Percentiles rank a stretch among this genome's conserved stretches.
phyloP scores from a whole-genome alignment of 2,329 filamentous ascomycete genomes.

The Alternaria sp. region DNA sequence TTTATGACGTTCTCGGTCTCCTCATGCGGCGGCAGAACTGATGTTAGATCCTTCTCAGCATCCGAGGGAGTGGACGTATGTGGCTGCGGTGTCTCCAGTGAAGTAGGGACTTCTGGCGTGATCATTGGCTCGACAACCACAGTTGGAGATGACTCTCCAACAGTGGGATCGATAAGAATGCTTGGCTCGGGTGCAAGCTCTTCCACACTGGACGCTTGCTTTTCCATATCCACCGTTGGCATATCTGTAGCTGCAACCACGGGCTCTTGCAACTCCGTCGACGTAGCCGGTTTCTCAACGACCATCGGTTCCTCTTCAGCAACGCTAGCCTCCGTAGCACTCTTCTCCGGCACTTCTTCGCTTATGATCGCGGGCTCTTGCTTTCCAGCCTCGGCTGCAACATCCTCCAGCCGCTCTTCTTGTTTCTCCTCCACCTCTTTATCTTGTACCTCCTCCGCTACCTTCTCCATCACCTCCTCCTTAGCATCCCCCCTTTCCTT shows the following conservation, averaged over 20 bases:
- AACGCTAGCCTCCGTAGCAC: not conserved
- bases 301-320: slow-evolving; percentile 2
- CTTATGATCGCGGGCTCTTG: slow-evolving; percentile 22
- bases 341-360: slow-evolving; percentile 8
- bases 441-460: not conserved
- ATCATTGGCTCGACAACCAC: not conserved
- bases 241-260: slow-evolving; percentile 15
- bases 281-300: slow-evolving; percentile 4
- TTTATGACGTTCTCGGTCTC: not conserved
- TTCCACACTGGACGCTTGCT: slow-evolving; percentile 26
- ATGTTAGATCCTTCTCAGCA: not conserved
- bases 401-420: slow-evolving; percentile 11
- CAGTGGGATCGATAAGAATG: not conserved
- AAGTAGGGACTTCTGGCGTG: not conserved
- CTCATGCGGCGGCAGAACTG: not conserved
- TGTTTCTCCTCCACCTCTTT: slow-evolving; percentile 16
- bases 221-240: slow-evolving; percentile 23
- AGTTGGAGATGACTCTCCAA: slow-evolving; percentile 1
- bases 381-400: not conserved
- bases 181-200: slow-evolving; percentile 17
- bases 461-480: slow-evolving; percentile 4
- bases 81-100: not conserved
- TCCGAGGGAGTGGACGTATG: not conserved
- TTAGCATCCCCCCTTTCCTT: not conserved
- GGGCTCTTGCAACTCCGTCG: slow-evolving; percentile 9